phyloP scores from a whole-genome alignment of 2,329 filamentous ascomycete genomes.

The Fusarium camptoceras region DNA sequence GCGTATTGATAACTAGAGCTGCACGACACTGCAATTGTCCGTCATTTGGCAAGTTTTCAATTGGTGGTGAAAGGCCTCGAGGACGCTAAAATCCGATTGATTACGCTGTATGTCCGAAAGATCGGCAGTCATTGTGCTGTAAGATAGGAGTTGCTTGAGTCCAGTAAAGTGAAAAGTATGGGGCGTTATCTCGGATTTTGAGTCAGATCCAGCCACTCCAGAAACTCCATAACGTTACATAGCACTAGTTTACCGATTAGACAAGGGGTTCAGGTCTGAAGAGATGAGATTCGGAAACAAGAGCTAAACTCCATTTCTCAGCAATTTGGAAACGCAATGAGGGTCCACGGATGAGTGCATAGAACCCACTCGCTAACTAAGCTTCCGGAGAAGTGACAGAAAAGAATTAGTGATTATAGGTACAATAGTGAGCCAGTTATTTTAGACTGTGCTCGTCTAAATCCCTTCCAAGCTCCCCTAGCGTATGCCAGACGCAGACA shows the following conservation, averaged over 20 bases:
- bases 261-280: not conserved
- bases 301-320: constrained; percentile 36
- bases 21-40: not conserved
- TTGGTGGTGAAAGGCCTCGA: not conserved
- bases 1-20: not conserved
- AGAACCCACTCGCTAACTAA: constrained; percentile 12
- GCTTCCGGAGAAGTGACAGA: constrained; percentile 20
- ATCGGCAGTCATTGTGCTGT: constrained; percentile 8
- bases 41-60: not conserved
- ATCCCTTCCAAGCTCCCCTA: constrained; percentile 17
- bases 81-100: constrained; percentile 24
- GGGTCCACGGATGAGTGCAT: constrained; percentile 2
- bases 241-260: not conserved
- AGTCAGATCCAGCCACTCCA: constrained; percentile 38
- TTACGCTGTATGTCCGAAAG: constrained; percentile 27
- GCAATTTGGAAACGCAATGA: constrained; percentile 14
- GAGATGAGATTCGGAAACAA: constrained; percentile 31
- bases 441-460: constrained; percentile 6
- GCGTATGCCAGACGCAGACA: constrained; percentile 2
- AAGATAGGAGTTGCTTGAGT: constrained; percentile 18
- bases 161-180: constrained; percentile 16
- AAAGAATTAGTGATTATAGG: not conserved
- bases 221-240: constrained; percentile 25
- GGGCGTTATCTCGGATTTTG: constrained; percentile 29
- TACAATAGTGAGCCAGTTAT: not conserved